Percentiles rank a stretch among this genome's conserved stretches.
phyloP scores from a whole-genome alignment of 495 filamentous ascomycete genomes.

The Aspergillus cristatus region DNA sequence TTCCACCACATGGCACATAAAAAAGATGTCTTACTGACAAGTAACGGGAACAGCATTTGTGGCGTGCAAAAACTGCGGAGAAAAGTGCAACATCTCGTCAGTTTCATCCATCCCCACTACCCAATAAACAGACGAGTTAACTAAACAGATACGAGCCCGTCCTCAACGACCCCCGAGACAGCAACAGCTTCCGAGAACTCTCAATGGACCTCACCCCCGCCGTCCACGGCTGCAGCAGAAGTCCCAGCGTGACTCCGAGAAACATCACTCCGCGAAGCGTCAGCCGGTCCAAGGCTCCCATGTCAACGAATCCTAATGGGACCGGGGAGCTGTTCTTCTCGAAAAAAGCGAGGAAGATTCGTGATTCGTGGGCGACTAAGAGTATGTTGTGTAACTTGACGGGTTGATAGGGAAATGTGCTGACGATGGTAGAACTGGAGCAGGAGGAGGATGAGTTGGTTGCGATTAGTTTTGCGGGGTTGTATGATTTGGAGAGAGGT shows the following conservation, averaged over 20 bases:
- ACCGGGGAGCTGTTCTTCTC: constrained; percentile 11
- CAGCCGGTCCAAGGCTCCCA: constrained; percentile 9
- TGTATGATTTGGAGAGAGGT: constrained; percentile 25
- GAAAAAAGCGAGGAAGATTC: constrained; percentile 12
- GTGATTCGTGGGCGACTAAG: constrained; percentile 20
- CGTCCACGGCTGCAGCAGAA: constrained; percentile 9
- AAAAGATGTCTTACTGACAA: no score
- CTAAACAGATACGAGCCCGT: constrained; percentile 13
- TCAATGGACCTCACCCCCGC: background rate
- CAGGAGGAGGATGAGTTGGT: constrained; percentile 25
- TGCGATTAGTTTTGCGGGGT: constrained; percentile 22
- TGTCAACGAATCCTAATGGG: background rate
- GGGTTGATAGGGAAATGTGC: background rate
- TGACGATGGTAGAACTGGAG: constrained; percentile 13
- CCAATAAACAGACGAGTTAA: constrained; percentile 1
- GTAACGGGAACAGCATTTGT: constrained; percentile 2
- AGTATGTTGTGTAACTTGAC: constrained; percentile 13
- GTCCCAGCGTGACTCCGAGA: constrained; percentile 13
- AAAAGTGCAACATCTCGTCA: constrained; percentile 17
- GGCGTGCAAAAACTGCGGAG: constrained; percentile 16
- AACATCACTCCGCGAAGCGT: no score
- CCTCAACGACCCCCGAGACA: constrained; percentile 15
- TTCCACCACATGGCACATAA: no score
- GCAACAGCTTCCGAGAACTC: constrained; percentile 9
- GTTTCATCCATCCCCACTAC: background rate